Evolutionary conservation across 805 yeast species (phyloP), one percentile per base, ranked within the genome.

Genomic region (Pachysolen tannophilus): DNA sequence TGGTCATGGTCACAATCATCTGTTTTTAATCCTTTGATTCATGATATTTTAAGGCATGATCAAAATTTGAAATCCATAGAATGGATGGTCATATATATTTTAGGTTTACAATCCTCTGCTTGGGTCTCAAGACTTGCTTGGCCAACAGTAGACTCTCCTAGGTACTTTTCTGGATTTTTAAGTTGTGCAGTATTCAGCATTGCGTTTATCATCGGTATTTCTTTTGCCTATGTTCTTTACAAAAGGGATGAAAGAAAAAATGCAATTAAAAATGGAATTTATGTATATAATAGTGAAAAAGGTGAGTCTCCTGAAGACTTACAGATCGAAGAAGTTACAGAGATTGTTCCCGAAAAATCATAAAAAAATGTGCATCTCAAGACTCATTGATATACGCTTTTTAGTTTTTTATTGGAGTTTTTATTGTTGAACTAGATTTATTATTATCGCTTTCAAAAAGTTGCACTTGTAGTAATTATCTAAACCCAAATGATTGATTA

Each of bases 1-100:
- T 72, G 73, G 52, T 71, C 77, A 10, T 76, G 79, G 67, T 71
- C 82, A 13, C 72, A 72, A 51, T 75, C 81, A 2, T 78, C 82
- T 0, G 76, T 76, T 31, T 54, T 75, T 32, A 72, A 75, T 61
- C 66, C 78, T 1, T 67, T 71, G 61, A 70, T 70, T 37, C 69
- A 69, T 45, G 82, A 75, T 53, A 66, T 75, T 35, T 60, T 75
- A 40, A 61, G 83, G 41, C 60, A 69, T 39, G 78, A 75, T 48
- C 72, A 72, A 10, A 69, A 74, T 40, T 63, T 67, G 30, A 61
- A 76, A 45, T 72, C 79, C 6, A 67, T 75, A 29, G 67, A 69
- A 4, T 69, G 78, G 68, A 72, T 75, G 41, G 58, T 69, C 6
- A 67, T 71, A 55, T 75, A 76, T 48, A 53, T 74, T 27, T 14